Evolutionary conservation across 495 filamentous ascomycete genomes (phyloP).

Genomic region (Talaromyces wortmannii): DNA sequence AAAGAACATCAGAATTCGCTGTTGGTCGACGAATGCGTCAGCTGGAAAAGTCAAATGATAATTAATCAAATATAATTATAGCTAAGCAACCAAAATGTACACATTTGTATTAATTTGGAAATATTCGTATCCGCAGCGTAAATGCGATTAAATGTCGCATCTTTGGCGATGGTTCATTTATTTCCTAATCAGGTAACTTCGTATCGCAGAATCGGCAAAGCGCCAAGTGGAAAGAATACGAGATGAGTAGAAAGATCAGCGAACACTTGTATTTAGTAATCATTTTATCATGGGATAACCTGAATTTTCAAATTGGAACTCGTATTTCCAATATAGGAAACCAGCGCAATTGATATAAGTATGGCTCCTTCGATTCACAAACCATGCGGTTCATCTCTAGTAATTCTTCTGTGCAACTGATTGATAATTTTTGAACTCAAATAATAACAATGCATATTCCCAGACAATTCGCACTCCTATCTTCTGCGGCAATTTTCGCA

Average conservation of each 20-base stretch:
- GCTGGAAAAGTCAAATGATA: too few species aligned
- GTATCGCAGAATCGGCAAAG: neutral
- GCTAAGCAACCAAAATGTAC: too few species aligned
- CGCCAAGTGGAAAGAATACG: too few species aligned
- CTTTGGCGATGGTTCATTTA: neutral
- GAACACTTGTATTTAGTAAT: too few species aligned
- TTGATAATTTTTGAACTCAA: neutral
- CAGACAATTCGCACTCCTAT: neutral
- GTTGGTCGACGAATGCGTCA: too few species aligned
- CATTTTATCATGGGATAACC: neutral
- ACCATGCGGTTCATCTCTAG: neutral
- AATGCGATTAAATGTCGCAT: too few species aligned
- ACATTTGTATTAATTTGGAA: too few species aligned
- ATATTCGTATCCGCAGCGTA: too few species aligned
- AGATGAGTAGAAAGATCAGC: too few species aligned
- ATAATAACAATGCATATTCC: neutral
- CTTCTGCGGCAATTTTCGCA: neutral
- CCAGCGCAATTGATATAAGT: neutral
- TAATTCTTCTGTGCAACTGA: neutral
- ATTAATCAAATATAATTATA: too few species aligned
- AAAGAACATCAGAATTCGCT: too few species aligned
- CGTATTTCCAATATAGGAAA: neutral
- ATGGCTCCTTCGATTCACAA: too few species aligned
- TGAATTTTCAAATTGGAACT: neutral
- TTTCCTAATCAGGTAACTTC: neutral